These are phyloP conservation scores for Saccharum hybrid DNA, from an alignment of 202 grass and related monocot species.

Conservation along the genomic window DNA sequence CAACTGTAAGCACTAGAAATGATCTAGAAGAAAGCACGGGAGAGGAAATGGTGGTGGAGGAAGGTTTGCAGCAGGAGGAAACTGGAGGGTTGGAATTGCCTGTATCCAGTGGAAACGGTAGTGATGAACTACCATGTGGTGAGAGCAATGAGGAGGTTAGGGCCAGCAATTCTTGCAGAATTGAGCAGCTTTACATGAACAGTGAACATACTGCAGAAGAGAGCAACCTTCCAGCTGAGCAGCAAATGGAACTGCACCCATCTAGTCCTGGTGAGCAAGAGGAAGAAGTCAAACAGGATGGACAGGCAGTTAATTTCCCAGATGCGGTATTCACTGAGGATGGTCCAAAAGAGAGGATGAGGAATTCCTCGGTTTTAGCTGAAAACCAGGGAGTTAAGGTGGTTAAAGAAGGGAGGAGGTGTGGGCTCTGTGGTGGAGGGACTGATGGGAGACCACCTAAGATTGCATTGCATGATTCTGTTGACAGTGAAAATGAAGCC, in stretches of 20 bases:
- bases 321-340: conserved; percentile 40
- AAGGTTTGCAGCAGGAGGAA: conserved; percentile 29
- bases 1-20: conserved; percentile 10
- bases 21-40: conserved; percentile 23
- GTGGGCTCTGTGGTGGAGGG: conserved; percentile 87
- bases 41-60: conserved; percentile 20
- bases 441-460: conserved; percentile 88
- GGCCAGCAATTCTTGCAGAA: conserved; percentile 20
- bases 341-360: conserved; percentile 39
- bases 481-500: conserved; percentile 90
- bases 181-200: conserved; percentile 29
- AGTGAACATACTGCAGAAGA: conserved; percentile 32
- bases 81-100: conserved; percentile 35
- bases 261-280: conserved; percentile 43
- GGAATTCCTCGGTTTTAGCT: conserved; percentile 38
- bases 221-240: conserved; percentile 29
- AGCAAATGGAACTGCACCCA: conserved; percentile 44
- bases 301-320: conserved; percentile 40
- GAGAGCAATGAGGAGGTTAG: conserved; percentile 30
- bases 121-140: conserved; percentile 39
- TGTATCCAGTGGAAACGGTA: conserved; percentile 32
- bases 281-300: conserved; percentile 31
- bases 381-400: conserved; percentile 45
- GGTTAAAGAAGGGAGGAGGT: conserved; percentile 84
- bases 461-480: conserved; percentile 69